These are phyloP conservation scores for Moelleriella libera DNA, from an alignment of 2,329 filamentous ascomycete species.

Conservation along the genomic window DNA sequence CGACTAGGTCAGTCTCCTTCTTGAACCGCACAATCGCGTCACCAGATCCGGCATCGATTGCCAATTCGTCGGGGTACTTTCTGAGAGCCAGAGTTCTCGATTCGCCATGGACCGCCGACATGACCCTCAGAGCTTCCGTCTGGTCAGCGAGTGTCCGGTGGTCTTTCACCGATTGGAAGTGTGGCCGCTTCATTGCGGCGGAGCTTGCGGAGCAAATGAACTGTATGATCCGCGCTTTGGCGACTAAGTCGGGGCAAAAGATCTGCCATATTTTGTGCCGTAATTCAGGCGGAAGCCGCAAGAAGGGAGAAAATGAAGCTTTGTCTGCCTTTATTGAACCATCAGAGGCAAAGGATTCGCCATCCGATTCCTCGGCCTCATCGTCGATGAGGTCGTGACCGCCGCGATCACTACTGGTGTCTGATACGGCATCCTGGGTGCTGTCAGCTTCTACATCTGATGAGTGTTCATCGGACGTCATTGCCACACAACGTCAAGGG, in stretches of 20 bases:
- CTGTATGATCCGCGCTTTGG: slow-evolving; percentile 9
- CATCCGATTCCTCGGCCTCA: slow-evolving; percentile 5
- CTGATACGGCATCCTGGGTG: slow-evolving; percentile 2
- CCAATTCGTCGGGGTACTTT: slow-evolving; percentile 17
- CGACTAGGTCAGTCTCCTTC: slow-evolving; percentile 15
- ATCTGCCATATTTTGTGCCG: slow-evolving; percentile 17
- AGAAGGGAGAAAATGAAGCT: slow-evolving; percentile 11
- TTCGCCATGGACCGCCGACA: slow-evolving; percentile 20
- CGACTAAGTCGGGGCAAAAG: slow-evolving; percentile 15
- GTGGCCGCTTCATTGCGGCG: slow-evolving; percentile 3
- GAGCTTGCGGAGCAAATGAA: slow-evolving; percentile 4
- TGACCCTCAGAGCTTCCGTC: slow-evolving; percentile 13
- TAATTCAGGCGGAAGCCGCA: slow-evolving; percentile 17
- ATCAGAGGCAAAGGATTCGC: not conserved
- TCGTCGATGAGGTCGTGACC: slow-evolving; percentile 4
- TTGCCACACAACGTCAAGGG: not conserved
- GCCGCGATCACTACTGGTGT: not conserved
- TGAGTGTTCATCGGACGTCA: not conserved
- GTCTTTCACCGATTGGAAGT: slow-evolving; percentile 8
- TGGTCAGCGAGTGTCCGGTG: slow-evolving; percentile 11
- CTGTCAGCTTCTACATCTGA: slow-evolving; percentile 1
- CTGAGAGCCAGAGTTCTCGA: slow-evolving; percentile 18
- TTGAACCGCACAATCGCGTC: slow-evolving; percentile 16
- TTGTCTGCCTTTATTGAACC: not conserved
- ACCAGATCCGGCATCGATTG: slow-evolving; percentile 10